Evolutionary conservation across 345 rosid species (phyloP).

Genomic region (Bruguiera sexangula): DNA sequence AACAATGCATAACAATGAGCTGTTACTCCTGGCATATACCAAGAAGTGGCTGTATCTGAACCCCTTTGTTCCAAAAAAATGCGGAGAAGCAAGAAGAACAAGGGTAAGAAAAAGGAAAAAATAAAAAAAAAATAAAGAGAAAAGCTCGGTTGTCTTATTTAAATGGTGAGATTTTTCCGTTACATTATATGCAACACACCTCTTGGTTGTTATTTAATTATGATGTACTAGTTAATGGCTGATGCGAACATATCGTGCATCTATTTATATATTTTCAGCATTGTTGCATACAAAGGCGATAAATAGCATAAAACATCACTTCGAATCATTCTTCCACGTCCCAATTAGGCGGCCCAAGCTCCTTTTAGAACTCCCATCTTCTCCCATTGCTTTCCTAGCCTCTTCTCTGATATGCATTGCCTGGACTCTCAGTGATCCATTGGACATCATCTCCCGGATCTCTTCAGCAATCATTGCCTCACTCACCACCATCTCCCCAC

Average conservation of each 20-base stretch:
- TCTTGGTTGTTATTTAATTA: too few relatives aligned
- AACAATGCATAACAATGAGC: neutral
- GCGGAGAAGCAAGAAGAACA: neutral
- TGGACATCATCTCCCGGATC: conserved; percentile 12
- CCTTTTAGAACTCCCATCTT: conserved; percentile 3
- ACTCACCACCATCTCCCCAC: conserved; percentile 10
- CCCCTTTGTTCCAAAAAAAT: neutral
- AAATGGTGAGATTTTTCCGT: too few relatives aligned
- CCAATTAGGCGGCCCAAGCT: conserved; percentile 9
- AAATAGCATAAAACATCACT: neutral
- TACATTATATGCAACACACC: too few relatives aligned
- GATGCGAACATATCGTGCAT: too few relatives aligned
- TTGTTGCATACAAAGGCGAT: neutral
- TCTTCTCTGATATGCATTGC: conserved; percentile 16
- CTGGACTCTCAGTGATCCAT: conserved; percentile 12
- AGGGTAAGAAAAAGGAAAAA: too few relatives aligned
- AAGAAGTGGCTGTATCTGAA: neutral
- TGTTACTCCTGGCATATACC: neutral
- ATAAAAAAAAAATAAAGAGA: neutral
- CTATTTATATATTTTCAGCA: too few relatives aligned
- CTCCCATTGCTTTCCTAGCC: conserved; percentile 9
- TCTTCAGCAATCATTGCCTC: conserved; percentile 16
- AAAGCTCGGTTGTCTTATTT: too few relatives aligned
- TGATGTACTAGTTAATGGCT: too few relatives aligned
- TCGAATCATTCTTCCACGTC: conserved; percentile 10